phyloP scores from a whole-genome alignment of 805 yeast species.

The Cyberlindnera saturnus region DNA sequence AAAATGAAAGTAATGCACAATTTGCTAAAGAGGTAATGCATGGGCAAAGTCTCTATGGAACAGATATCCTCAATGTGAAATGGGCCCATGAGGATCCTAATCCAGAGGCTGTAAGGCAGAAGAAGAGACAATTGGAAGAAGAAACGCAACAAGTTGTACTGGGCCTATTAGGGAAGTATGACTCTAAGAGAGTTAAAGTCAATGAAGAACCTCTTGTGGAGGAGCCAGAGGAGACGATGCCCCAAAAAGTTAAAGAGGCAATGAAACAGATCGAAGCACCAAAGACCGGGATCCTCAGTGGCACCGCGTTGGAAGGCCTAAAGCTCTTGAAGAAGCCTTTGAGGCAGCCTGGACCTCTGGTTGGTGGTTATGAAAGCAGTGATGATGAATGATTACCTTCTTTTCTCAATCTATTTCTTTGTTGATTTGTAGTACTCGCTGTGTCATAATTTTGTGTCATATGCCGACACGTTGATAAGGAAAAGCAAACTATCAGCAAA shows the following conservation, averaged over 20 bases:
- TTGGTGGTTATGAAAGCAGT: constrained; percentile 7
- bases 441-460: too few relatives aligned
- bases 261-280: constrained; percentile 14
- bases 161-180: constrained; percentile 31
- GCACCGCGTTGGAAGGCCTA: constrained; percentile 6
- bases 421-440: too few relatives aligned
- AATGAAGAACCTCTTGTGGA: constrained; percentile 8
- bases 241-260: constrained; percentile 1
- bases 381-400: constrained; percentile 3
- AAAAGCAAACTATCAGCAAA: too few relatives aligned
- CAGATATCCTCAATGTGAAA: constrained; percentile 61
- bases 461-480: too few relatives aligned
- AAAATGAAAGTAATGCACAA: constrained; percentile 71
- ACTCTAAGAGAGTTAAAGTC: constrained; percentile 18
- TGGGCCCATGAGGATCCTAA: constrained; percentile 94
- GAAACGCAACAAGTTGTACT: constrained; percentile 36
- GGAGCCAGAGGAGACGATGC: constrained; percentile 14
- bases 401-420: too few relatives aligned
- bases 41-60: constrained; percentile 63
- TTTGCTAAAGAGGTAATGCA: constrained; percentile 96
- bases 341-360: background rate
- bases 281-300: background rate
- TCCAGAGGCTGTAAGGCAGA: constrained; percentile 45
- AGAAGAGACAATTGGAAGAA: constrained; percentile 31
- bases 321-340: constrained; percentile 6